Evolutionary conservation across 2,329 filamentous ascomycete genomes (phyloP), one percentile per base, ranked within the genome.

Genomic region (Diaporthe eres): DNA sequence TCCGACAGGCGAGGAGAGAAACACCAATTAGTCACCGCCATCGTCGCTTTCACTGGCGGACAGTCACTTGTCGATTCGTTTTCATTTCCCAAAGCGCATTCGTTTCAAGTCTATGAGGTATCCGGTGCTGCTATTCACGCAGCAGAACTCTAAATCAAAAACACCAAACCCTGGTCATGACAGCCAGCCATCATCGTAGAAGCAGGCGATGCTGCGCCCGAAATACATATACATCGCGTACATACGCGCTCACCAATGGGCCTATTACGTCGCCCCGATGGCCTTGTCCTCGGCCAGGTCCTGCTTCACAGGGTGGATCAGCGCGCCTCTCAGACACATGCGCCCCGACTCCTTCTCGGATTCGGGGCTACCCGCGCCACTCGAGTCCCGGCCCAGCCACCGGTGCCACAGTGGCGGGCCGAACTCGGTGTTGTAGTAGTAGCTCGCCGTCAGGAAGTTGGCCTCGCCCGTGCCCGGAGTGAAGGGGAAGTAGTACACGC

Each of bases 291-390:
- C 42, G 19, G 55, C 44, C 60, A 77, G 58, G 37, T 84, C 82
- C 28, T 75, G 76, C 83, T 94, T 94, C 37, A 94, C 87, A 0
- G 92, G 92, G 86, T 94, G 92, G 77, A 93, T 82, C 74, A 94
- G 81, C 86, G 93, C 90, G 19, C 88, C 90, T 8, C 91, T 89
- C 75, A 93, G 83, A 83, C 92, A 94, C 91, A 94, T 92, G 75
- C 92, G 86, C 31, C 79, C 81, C 28, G 81, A 79, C n/a, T 79
- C 74, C 8, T 73, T 76, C 63, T 82, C 78, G 60, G 83, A 78
- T 76, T 89, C 87, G 60, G 74, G 77, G 1, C 90, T 90, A 39
- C 90, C 90, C n/a, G 90, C 83, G 15, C 83, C 86, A 19, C 85
- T 88, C 79, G 92, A 90, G 76, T 88, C 85, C 83, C 88, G 91